These are phyloP conservation scores for Microbotryum intermedium DNA, from an alignment of 1,284 basidiomycete genomes.

Conservation along the genomic window DNA sequence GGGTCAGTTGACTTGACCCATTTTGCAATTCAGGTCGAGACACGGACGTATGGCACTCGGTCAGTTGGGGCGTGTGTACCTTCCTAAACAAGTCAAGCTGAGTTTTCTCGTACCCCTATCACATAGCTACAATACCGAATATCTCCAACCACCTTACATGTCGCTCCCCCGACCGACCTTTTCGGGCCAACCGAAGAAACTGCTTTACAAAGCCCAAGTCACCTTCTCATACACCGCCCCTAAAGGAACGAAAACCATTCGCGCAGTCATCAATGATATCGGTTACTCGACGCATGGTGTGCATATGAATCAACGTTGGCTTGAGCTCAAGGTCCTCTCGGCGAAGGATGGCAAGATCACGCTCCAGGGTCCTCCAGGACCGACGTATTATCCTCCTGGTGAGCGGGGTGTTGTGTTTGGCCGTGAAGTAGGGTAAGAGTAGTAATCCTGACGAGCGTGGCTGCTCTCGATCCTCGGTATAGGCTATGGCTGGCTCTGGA, in stretches of 20 bases:
- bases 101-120: no score
- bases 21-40: slow-evolving; percentile 67
- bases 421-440: no score
- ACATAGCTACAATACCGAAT: slow-evolving; percentile 58
- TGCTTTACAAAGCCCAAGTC: slow-evolving; percentile 38
- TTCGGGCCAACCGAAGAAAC: slow-evolving; percentile 38
- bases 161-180: slow-evolving; percentile 49
- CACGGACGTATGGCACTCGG: slow-evolving; percentile 60
- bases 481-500: slow-evolving; percentile 67
- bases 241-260: slow-evolving; percentile 37
- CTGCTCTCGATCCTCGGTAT: slow-evolving; percentile 42
- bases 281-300: slow-evolving; percentile 45
- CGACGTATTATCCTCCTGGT: slow-evolving; percentile 18
- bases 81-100: no score
- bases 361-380: slow-evolving; percentile 44
- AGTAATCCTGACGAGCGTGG: neutral
- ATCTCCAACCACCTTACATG: slow-evolving; percentile 64
- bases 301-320: slow-evolving; percentile 40
- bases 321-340: slow-evolving; percentile 49
- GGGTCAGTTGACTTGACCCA: no score
- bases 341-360: slow-evolving; percentile 44
- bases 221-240: slow-evolving; percentile 45
- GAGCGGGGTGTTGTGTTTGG: no score
- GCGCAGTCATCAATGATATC: slow-evolving; percentile 64
- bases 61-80: neutral